phyloP scores from a whole-genome alignment of 352 stramenopile genomes.

The Salisapilia sapeloensis region DNA sequence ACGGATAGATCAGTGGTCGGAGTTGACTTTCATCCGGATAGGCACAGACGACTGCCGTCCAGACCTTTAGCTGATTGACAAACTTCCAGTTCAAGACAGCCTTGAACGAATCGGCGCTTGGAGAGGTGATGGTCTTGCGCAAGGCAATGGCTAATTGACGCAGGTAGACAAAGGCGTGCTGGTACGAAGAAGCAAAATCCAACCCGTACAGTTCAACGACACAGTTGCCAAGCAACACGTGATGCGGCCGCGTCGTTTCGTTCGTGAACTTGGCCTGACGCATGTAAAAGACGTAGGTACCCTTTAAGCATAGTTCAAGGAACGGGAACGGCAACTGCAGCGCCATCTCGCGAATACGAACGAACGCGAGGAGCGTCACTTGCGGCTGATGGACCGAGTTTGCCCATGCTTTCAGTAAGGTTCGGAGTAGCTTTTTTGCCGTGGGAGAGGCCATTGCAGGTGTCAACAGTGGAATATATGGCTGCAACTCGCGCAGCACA shows the following conservation, averaged over 20 bases:
- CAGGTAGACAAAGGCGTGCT: slow-evolving; percentile 99
- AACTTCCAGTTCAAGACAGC: slow-evolving; percentile 96
- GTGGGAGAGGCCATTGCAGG: slow-evolving; percentile 58
- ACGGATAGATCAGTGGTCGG: slow-evolving; percentile 87
- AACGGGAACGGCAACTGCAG: slow-evolving; percentile 93
- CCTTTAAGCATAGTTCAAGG: slow-evolving; percentile 91
- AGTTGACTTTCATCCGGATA: slow-evolving; percentile 79
- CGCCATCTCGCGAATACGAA: slow-evolving; percentile 91
- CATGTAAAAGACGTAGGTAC: slow-evolving; percentile 92
- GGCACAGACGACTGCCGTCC: slow-evolving; percentile 89
- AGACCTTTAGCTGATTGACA: slow-evolving; percentile 94
- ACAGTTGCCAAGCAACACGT: slow-evolving; percentile 92
- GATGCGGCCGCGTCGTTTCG: slow-evolving; percentile 63
- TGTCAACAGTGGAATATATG: slow-evolving; percentile 58
- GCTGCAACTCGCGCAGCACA: slow-evolving; percentile 58
- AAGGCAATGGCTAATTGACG: slow-evolving; percentile 96
- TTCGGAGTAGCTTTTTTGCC: slow-evolving; percentile 51
- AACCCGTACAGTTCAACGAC: slow-evolving; percentile 97
- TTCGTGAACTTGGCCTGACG: slow-evolving; percentile 92
- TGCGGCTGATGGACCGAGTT: slow-evolving; percentile 52
- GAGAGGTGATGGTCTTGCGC: slow-evolving; percentile 89
- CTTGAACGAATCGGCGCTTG: slow-evolving; percentile 81
- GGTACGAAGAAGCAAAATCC: slow-evolving; percentile 93
- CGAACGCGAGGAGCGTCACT: slow-evolving; percentile 87
- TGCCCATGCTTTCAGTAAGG: slow-evolving; percentile 74